Conservation (phyloP, 768 basidiomycete species). For the Phaeolepiota aurea region DNA sequence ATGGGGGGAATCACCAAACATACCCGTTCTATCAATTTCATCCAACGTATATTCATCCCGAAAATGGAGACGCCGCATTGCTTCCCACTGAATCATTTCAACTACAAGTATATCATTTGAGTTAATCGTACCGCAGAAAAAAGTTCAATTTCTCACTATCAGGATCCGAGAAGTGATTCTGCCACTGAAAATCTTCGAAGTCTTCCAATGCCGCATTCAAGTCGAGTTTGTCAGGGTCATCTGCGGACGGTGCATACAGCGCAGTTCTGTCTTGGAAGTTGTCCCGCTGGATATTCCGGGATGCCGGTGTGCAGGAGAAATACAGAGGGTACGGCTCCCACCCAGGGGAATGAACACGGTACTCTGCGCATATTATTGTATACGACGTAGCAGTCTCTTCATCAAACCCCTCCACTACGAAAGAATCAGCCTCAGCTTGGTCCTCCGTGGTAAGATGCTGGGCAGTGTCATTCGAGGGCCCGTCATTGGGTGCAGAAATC, state of each 20-base stretch:
- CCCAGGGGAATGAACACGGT: neutral
- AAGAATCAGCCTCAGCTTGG: neutral
- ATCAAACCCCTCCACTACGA: neutral
- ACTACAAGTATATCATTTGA: neutral
- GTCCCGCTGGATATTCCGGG: neutral
- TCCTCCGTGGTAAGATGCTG: neutral
- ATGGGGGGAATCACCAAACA: neutral
- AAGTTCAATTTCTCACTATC: neutral
- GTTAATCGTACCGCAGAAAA: neutral
- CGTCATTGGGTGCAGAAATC: no score
- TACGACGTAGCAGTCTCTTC: neutral
- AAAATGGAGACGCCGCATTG: neutral
- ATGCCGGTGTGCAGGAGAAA: neutral
- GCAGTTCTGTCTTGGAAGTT: neutral
- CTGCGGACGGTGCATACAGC: no score
- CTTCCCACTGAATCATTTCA: neutral
- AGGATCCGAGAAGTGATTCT: neutral
- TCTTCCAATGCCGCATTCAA: neutral
- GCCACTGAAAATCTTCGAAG: neutral
- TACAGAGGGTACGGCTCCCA: neutral
- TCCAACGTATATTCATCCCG: neutral
- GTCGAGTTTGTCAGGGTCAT: neutral
- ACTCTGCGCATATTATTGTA: neutral
- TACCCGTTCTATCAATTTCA: neutral
- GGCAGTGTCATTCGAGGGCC: neutral